phyloP scores from a whole-genome alignment of 176 grass and related monocot species.

The Musa troglodytarum region DNA sequence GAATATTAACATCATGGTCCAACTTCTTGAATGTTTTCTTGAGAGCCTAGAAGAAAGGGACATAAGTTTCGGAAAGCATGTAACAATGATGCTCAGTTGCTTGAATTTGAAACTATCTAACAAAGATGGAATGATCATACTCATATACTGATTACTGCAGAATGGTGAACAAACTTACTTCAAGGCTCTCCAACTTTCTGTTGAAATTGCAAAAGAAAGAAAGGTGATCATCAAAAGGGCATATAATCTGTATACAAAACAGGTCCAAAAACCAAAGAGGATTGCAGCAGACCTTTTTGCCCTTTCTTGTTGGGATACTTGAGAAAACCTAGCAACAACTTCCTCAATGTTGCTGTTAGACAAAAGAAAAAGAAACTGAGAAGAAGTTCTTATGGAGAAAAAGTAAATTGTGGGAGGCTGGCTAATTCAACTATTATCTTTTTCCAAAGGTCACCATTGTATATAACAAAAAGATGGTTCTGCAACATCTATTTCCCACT shows the following conservation, averaged over 20 bases:
- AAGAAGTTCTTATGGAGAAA: neutral
- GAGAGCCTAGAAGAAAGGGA: slow-evolving; percentile 33
- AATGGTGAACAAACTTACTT: slow-evolving; percentile 37
- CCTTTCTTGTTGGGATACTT: slow-evolving; percentile 65
- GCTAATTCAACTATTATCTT: no score
- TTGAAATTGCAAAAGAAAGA: neutral
- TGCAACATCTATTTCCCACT: no score
- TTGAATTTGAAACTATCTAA: neutral
- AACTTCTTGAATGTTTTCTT: slow-evolving; percentile 89
- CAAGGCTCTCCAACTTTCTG: slow-evolving; percentile 69
- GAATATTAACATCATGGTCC: slow-evolving; percentile 76
- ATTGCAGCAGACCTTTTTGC: slow-evolving; percentile 44
- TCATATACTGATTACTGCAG: neutral
- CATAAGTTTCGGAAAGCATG: neutral
- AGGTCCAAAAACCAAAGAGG: neutral
- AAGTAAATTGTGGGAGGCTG: neutral
- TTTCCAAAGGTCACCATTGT: no score
- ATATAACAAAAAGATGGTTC: no score
- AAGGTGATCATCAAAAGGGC: neutral
- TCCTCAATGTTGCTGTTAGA: slow-evolving; percentile 44
- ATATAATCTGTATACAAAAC: neutral
- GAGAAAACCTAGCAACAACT: slow-evolving; percentile 50
- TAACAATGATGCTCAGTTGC: neutral
- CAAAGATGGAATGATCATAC: neutral
- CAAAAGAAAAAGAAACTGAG: slow-evolving; percentile 4